Evolutionary conservation across 2,329 filamentous ascomycete genomes (phyloP).

Genomic region (Myriosclerotinia curreyana): DNA sequence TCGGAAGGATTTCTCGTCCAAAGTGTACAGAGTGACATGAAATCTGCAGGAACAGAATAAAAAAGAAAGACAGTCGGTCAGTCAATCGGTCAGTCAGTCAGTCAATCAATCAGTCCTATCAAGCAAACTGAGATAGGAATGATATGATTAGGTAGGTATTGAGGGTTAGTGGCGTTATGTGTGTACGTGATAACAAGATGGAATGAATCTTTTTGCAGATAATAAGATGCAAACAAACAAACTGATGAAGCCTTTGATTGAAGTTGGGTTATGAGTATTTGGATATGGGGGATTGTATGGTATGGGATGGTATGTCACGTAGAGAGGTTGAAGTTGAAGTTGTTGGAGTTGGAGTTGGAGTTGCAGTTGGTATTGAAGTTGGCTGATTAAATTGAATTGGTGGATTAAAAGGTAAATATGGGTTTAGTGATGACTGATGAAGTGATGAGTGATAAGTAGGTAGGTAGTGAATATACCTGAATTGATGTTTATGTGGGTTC

Average conservation of each 20-base stretch:
- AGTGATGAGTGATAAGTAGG: background rate
- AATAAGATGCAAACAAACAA: too few relatives aligned
- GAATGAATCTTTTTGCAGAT: too few relatives aligned
- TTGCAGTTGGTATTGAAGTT: too few relatives aligned
- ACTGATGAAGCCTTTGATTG: too few relatives aligned
- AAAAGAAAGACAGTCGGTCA: too few relatives aligned
- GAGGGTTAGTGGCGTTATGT: too few relatives aligned
- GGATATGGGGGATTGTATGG: too few relatives aligned
- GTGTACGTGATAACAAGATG: too few relatives aligned
- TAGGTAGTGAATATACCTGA: background rate
- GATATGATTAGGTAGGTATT: too few relatives aligned
- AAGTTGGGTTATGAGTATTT: background rate
- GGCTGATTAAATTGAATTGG: background rate
- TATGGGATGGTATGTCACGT: too few relatives aligned
- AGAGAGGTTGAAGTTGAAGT: too few relatives aligned
- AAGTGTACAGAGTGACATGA: slow-evolving; percentile 20
- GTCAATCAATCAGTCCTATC: background rate
- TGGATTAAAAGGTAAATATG: background rate
- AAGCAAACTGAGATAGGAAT: background rate
- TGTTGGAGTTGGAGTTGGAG: background rate
- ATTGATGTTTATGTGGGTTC: slow-evolving; percentile 3
- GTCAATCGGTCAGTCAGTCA: too few relatives aligned
- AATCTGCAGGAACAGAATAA: slow-evolving; percentile 23
- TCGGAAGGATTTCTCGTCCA: slow-evolving; percentile 18
- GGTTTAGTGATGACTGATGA: background rate